A percentile compares a stretch with the other conserved stretches of the same genome.
Evolutionary conservation across 108 stramenopile species (phyloP).

Genomic region (Skeletonema grethae): DNA sequence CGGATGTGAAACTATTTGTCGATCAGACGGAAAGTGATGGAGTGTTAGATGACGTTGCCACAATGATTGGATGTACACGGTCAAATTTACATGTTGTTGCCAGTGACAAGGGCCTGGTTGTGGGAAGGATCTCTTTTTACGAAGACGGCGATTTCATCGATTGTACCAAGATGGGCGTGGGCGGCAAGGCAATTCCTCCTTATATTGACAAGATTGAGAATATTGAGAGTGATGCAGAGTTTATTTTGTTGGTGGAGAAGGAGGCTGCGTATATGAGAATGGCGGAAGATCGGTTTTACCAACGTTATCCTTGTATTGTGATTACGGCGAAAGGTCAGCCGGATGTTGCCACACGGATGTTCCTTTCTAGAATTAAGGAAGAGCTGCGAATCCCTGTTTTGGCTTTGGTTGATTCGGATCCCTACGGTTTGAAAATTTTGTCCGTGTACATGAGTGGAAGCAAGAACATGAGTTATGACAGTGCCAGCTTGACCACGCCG

Average conservation of each 20-base stretch:
- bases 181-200: constrained; percentile 97
- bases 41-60: constrained; percentile 95
- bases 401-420: constrained; percentile 96
- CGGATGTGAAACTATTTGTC: constrained; percentile 97
- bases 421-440: constrained; percentile 97
- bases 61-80: constrained; percentile 96
- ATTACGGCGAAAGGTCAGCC: constrained; percentile 99
- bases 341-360: constrained; percentile 87
- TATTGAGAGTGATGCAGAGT: constrained; percentile 92
- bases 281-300: constrained; percentile 97
- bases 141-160: constrained; percentile 98
- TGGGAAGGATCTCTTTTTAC: constrained; percentile 85
- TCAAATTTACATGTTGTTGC: constrained; percentile 97
- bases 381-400: constrained; percentile 95
- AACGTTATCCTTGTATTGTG: constrained; percentile 96
- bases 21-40: constrained; percentile 93
- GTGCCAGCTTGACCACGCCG: constrained; percentile 93
- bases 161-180: constrained; percentile 92
- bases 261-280: constrained; percentile 99
- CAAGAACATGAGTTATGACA: constrained; percentile 97
- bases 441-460: constrained; percentile 92
- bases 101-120: constrained; percentile 96
- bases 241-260: constrained; percentile 97
- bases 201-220: constrained; percentile 95
- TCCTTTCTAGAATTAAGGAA: constrained; percentile 73